Base-by-base conservation (phyloP, 176 grass and related monocot genomes). In the Rhynchospora pubera region DNA sequence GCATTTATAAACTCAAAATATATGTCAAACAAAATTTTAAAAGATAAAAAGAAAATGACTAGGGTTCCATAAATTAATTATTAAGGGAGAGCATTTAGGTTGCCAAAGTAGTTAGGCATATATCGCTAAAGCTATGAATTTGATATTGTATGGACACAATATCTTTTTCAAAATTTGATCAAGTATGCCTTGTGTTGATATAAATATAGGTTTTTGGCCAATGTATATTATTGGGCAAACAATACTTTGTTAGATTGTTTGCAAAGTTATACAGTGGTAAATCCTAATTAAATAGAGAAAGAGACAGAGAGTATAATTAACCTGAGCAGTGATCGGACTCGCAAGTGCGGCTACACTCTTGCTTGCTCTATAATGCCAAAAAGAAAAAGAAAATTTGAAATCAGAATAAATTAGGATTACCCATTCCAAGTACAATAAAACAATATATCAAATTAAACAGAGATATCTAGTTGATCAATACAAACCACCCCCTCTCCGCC, bases 281-380 rank as follows among this genome's bases (percentile, higher is more conserved):
- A 44, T 28, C 28, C 23, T 10, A 39, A 39, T 39, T 39, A 77
- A 6, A 80, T 30, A 45, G 14, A 79, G 18, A 79, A 60, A 65
- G 45, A 69, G 73, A 57, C 5, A 63, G 18, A 57, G 10, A 57
- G 26, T 14, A 18, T 18, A 34, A 26, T 83, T 58, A 69, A 97
- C 94, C 86, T 68, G 83, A 91, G 90, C 95, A 98, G 84, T 94
- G 88, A 42, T 93, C 88, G 14, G 92, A 98, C 78, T 93, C 92
- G 87, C 95, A 98, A 48, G 83, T 94, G 8, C 90, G 85, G 88
- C 95, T 98, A 87, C 95, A 98, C 82, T 42, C 70, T 88, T 89
- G 87, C 85, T 91, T 86, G 89, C 78, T 92, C 92, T 98, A 84
- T 66, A 13, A 15, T 9, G 44, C 34, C 18, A 73, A 74, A 82